phyloP scores from a whole-genome alignment of 192 early-diverging fungal species.

The Tieghemiomyces parasiticus region DNA sequence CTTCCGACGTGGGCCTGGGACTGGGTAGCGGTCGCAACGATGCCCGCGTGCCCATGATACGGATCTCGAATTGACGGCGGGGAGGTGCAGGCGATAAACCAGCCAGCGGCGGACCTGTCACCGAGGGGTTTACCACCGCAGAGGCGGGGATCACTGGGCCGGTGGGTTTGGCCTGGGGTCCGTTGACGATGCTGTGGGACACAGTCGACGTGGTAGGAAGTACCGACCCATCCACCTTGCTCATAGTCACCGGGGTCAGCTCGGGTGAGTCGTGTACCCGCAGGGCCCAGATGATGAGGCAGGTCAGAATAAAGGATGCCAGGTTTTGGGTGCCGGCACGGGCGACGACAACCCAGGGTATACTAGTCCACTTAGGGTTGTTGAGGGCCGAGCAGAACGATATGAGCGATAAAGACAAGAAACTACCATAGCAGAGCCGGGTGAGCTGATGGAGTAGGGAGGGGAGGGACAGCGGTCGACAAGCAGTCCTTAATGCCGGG shows the following conservation, averaged over 20 bases:
- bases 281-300: background rate
- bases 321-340: constrained; percentile 1
- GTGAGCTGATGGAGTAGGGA: background rate
- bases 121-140: too few relatives aligned
- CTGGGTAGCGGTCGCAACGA: too few relatives aligned
- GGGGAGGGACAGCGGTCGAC: background rate
- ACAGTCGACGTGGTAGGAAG: too few relatives aligned
- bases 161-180: too few relatives aligned
- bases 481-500: too few relatives aligned
- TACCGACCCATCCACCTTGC: background rate
- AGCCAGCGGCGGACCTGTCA: too few relatives aligned
- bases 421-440: background rate
- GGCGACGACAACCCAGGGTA: background rate
- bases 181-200: too few relatives aligned
- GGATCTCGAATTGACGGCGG: too few relatives aligned
- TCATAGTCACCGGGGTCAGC: background rate
- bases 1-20: too few relatives aligned
- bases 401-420: background rate
- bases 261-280: background rate
- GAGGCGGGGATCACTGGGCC: too few relatives aligned
- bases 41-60: too few relatives aligned
- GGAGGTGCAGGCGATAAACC: too few relatives aligned
- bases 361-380: background rate
- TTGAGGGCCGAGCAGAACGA: constrained; percentile 1
- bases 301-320: background rate